A percentile compares a stretch with the other conserved stretches of the same genome.
Evolutionary conservation across 2,329 filamentous ascomycete species (phyloP).

Genomic region (Botryotinia convoluta): DNA sequence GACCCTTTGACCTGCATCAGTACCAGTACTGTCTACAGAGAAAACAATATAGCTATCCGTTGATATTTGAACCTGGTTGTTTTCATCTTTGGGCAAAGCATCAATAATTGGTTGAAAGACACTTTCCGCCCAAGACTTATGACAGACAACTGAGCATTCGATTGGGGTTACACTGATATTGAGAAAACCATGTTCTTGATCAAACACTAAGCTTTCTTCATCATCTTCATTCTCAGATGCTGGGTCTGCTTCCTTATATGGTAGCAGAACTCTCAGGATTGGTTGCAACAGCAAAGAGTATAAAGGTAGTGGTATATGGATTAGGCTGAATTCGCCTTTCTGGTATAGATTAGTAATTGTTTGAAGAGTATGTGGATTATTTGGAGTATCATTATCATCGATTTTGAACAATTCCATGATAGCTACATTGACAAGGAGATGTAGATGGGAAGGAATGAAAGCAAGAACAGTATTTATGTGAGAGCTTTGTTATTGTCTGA

Average conservation of each 20-base stretch:
- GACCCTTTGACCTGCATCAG: slow-evolving; percentile 88
- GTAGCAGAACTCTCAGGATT: slow-evolving; percentile 80
- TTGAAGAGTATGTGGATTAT: background rate
- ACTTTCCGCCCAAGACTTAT: slow-evolving; percentile 67
- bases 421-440: background rate
- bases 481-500: background rate
- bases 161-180: slow-evolving; percentile 91
- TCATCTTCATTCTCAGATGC: slow-evolving; percentile 37
- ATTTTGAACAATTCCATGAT: slow-evolving; percentile 1
- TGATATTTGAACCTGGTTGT: slow-evolving; percentile 66
- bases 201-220: slow-evolving; percentile 48
- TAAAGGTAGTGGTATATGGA: slow-evolving; percentile 82
- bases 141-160: slow-evolving; percentile 90
- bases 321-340: slow-evolving; percentile 83
- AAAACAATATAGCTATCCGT: slow-evolving; percentile 83
- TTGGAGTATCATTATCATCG: background rate
- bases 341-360: slow-evolving; percentile 43
- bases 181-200: slow-evolving; percentile 73
- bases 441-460: background rate
- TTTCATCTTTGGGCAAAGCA: slow-evolving; percentile 54
- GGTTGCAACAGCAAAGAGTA: slow-evolving; percentile 79
- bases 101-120: slow-evolving; percentile 73
- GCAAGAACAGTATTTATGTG: background rate
- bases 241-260: slow-evolving; percentile 46
- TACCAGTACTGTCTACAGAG: slow-evolving; percentile 83